Conservation (phyloP, 176 grass and related monocot species). For the Triticum monococcum region DNA sequence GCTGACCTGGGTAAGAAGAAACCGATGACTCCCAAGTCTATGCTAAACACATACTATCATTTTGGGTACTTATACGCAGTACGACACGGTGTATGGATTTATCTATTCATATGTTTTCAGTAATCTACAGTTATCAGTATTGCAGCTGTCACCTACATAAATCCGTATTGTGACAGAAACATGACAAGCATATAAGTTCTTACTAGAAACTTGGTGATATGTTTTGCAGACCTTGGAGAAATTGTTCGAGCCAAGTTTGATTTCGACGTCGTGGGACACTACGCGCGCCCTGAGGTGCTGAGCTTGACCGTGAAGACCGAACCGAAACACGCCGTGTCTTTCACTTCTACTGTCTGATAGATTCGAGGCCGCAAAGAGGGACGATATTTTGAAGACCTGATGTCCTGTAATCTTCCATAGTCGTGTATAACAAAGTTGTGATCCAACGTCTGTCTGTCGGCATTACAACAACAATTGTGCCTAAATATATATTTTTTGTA, state of each 20-base stretch:
- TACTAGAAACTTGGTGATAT: background rate
- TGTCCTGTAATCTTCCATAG: background rate
- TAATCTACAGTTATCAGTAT: background rate
- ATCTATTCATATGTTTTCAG: background rate
- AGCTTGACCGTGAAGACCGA: constrained; percentile 71
- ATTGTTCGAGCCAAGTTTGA: constrained; percentile 91
- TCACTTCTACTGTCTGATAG: constrained; percentile 39
- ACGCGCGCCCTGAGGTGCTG: constrained; percentile 85
- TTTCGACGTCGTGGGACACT: constrained; percentile 94
- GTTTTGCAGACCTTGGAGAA: constrained; percentile 74
- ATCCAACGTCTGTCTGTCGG: background rate
- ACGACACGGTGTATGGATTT: background rate
- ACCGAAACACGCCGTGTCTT: constrained; percentile 57
- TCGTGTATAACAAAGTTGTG: background rate
- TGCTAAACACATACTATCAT: background rate
- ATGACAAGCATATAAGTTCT: background rate
- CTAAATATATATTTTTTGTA: background rate
- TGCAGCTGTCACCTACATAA: background rate
- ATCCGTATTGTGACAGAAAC: background rate
- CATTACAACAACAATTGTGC: constrained; percentile 5
- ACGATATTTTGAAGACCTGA: background rate
- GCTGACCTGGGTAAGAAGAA: constrained; percentile 78
- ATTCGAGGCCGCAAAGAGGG: background rate
- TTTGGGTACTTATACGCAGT: background rate
- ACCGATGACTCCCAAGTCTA: background rate